phyloP scores from a whole-genome alignment of 768 basidiomycete species.

The Leccinum sublutescens region DNA sequence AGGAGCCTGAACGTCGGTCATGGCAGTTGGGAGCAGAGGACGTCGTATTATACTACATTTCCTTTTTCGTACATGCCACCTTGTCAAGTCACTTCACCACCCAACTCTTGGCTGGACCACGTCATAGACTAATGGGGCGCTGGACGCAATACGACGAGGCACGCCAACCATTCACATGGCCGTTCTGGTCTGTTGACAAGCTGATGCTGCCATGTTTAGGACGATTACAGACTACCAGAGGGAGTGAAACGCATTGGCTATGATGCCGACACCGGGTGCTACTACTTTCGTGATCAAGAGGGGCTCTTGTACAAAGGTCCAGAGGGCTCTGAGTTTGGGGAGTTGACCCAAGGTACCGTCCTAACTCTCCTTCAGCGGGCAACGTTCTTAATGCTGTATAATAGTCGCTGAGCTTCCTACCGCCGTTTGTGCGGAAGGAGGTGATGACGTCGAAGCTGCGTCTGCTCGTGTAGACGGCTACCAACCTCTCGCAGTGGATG shows the following conservation, averaged over 20 bases:
- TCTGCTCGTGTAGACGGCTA: slow-evolving; percentile 56
- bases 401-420: slow-evolving; percentile 34
- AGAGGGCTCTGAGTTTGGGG: slow-evolving; percentile 62
- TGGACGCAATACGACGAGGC: slow-evolving; percentile 39
- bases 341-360: slow-evolving; percentile 40
- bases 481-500: slow-evolving; percentile 49
- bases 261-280: slow-evolving; percentile 66
- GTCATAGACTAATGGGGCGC: slow-evolving; percentile 31
- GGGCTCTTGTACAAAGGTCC: slow-evolving; percentile 56
- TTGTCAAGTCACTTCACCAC: slow-evolving; percentile 7
- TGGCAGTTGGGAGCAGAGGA: slow-evolving; percentile 17
- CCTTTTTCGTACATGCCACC: slow-evolving; percentile 16
- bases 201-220: slow-evolving; percentile 31
- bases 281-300: slow-evolving; percentile 58
- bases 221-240: slow-evolving; percentile 51
- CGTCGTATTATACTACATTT: neutral
- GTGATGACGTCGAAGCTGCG: slow-evolving; percentile 54
- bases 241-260: slow-evolving; percentile 69
- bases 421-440: slow-evolving; percentile 25
- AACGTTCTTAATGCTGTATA: neutral
- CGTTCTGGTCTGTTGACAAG: neutral
- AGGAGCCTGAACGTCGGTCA: slow-evolving; percentile 39
- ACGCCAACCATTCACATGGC: neutral
- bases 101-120: slow-evolving; percentile 22
- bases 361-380: neutral